Conservation (phyloP, 2,329 filamentous ascomycete species). For the Chrysosporium queenslandicum region DNA sequence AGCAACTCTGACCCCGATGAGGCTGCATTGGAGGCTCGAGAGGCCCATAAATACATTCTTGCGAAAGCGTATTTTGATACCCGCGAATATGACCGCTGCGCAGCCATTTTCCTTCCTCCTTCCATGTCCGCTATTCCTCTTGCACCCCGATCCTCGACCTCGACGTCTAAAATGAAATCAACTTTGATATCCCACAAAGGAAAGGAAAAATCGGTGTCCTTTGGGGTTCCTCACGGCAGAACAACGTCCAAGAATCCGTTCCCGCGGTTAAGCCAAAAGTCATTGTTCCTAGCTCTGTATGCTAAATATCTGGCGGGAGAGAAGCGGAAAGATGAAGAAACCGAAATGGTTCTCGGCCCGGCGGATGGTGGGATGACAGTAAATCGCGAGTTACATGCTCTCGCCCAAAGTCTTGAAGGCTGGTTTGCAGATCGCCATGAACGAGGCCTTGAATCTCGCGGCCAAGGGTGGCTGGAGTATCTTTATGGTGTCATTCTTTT, state of each 20-base stretch:
- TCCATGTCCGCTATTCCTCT: slow-evolving; percentile 61
- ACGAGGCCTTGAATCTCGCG: slow-evolving; percentile 50
- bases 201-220: slow-evolving; percentile 49
- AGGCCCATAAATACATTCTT: slow-evolving; percentile 73
- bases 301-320: slow-evolving; percentile 88
- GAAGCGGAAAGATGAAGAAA: slow-evolving; percentile 91
- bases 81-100: slow-evolving; percentile 86
- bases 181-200: slow-evolving; percentile 41
- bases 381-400: slow-evolving; percentile 72
- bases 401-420: slow-evolving; percentile 65
- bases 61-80: slow-evolving; percentile 94
- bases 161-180: slow-evolving; percentile 32
- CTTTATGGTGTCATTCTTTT: slow-evolving; percentile 78
- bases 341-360: slow-evolving; percentile 92
- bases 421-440: slow-evolving; percentile 64
- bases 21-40: slow-evolving; percentile 63
- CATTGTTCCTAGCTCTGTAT: slow-evolving; percentile 83
- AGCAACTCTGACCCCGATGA: slow-evolving; percentile 59
- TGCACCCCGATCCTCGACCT: slow-evolving; percentile 34
- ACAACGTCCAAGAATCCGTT: slow-evolving; percentile 32
- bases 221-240: slow-evolving; percentile 30
- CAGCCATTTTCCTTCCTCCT: slow-evolving; percentile 76
- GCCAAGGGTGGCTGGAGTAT: slow-evolving; percentile 84
- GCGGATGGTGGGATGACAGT: slow-evolving; percentile 73
- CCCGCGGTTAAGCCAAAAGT: slow-evolving; percentile 67